phyloP scores from a whole-genome alignment of 1,139 yeast species.

The Pichia sp. region DNA sequence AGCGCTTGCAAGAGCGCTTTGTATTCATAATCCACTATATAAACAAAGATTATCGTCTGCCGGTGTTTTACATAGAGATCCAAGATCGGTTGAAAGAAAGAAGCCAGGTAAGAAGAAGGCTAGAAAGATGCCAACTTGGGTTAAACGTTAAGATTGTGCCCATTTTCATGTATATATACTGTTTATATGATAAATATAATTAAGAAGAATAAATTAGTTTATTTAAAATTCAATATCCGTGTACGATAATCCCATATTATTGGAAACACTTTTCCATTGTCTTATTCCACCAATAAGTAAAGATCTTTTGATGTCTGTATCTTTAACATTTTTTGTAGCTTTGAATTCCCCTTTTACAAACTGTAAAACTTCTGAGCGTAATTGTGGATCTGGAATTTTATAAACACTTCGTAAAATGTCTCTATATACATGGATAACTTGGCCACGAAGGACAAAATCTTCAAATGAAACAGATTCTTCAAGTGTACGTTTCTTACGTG shows the following conservation, averaged over 20 bases:
- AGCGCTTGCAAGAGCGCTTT: conserved; percentile 75
- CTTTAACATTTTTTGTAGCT: conserved; percentile 17
- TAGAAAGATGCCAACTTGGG: conserved; percentile 98
- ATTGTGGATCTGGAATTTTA: conserved; percentile 19
- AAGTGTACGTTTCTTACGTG: conserved; percentile 1
- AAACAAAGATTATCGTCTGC: conserved; percentile 72
- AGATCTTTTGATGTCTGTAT: conserved; percentile 19
- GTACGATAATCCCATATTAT: conserved; percentile 21
- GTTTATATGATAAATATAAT: too few relatives aligned
- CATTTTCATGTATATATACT: background rate
- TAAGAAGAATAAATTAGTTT: too few relatives aligned
- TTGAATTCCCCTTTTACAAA: conserved; percentile 24
- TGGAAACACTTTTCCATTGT: conserved; percentile 24
- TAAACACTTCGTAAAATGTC: conserved; percentile 20
- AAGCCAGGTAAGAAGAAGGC: conserved; percentile 97
- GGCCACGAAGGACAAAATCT: conserved; percentile 22
- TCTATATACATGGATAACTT: conserved; percentile 24
- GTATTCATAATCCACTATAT: conserved; percentile 77
- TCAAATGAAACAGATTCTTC: conserved; percentile 15
- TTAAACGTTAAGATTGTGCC: conserved; percentile 84
- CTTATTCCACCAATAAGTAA: conserved; percentile 25
- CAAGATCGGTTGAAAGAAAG: conserved; percentile 93
- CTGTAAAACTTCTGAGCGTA: conserved; percentile 17
- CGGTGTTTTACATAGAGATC: conserved; percentile 81
- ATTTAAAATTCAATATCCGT: conserved; percentile 12